phyloP scores from a whole-genome alignment of 768 basidiomycete genomes.

The Termitomyces sp. region DNA sequence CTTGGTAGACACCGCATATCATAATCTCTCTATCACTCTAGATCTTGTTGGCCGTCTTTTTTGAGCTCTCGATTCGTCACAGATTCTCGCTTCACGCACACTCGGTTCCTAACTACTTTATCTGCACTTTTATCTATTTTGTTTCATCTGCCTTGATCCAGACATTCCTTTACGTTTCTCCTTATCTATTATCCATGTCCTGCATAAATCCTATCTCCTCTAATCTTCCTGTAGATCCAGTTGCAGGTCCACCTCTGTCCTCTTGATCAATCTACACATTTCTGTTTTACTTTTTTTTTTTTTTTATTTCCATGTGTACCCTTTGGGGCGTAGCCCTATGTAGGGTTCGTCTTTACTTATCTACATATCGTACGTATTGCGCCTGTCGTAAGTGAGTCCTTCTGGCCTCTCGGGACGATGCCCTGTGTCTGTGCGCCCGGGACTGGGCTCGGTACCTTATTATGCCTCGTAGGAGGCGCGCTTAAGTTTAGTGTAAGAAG shows the following conservation, averaged over 20 bases:
- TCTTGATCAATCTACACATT: constrained; percentile 6
- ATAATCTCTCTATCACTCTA: constrained; percentile 3
- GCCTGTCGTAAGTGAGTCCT: too few species aligned
- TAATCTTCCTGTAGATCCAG: constrained; percentile 18
- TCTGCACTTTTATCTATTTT: constrained; percentile 11
- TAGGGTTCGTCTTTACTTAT: too few species aligned
- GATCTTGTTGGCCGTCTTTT: background rate
- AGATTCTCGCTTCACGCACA: background rate
- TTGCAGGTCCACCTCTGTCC: constrained; percentile 9
- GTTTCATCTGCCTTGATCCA: background rate
- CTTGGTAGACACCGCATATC: background rate
- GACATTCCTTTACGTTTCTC: constrained; percentile 14
- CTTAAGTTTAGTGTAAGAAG: too few species aligned
- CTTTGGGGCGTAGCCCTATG: too few species aligned
- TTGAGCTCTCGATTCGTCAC: background rate
- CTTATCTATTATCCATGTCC: constrained; percentile 12
- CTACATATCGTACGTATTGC: too few species aligned
- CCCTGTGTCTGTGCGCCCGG: too few species aligned
- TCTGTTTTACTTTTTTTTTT: too few species aligned
- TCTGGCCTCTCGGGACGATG: too few species aligned
- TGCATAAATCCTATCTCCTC: constrained; percentile 16
- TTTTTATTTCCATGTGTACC: too few species aligned
- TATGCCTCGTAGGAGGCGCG: too few species aligned
- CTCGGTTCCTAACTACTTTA: background rate
- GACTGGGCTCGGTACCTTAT: too few species aligned